Conservation (phyloP, 1,139 yeast species). For the Eremothecium gossypii region DNA sequence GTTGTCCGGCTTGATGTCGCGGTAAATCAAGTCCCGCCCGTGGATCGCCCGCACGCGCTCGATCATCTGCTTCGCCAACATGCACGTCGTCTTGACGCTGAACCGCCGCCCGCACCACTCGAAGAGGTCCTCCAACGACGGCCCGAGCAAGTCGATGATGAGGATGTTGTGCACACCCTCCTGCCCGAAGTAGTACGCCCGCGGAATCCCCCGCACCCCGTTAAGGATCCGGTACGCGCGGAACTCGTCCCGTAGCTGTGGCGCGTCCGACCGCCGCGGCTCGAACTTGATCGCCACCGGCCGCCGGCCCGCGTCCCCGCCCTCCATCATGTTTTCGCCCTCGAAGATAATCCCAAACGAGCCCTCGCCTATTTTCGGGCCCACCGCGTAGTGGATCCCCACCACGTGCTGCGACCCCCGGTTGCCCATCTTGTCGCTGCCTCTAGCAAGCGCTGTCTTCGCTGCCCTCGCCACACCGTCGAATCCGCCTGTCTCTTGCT, state of each 20-base stretch:
- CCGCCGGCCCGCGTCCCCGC: slow-evolving; percentile 5
- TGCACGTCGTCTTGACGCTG: slow-evolving; percentile 77
- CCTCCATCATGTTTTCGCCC: slow-evolving; percentile 76
- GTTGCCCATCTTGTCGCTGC: slow-evolving; percentile 5
- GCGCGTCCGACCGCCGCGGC: slow-evolving; percentile 94
- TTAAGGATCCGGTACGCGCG: slow-evolving; percentile 82
- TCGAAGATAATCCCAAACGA: slow-evolving; percentile 96
- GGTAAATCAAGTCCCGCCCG: slow-evolving; percentile 78
- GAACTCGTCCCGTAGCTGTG: slow-evolving; percentile 92
- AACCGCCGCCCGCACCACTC: slow-evolving; percentile 97
- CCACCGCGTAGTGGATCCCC: slow-evolving; percentile 83
- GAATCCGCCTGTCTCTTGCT: no score
- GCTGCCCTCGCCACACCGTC: neutral
- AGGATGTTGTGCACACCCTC: slow-evolving; percentile 93
- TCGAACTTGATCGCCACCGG: slow-evolving; percentile 72
- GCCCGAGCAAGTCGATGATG: slow-evolving; percentile 89
- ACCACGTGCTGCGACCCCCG: slow-evolving; percentile 36
- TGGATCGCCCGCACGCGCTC: slow-evolving; percentile 79
- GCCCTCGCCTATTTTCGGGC: slow-evolving; percentile 96
- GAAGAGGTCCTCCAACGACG: slow-evolving; percentile 88
- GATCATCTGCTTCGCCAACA: slow-evolving; percentile 89
- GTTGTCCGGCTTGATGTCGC: slow-evolving; percentile 95
- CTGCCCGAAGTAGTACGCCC: slow-evolving; percentile 93
- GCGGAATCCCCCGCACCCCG: slow-evolving; percentile 81
- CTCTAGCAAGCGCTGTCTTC: neutral